Evolutionary conservation across 805 yeast genomes (phyloP).

Genomic region (Pichia heedii): DNA sequence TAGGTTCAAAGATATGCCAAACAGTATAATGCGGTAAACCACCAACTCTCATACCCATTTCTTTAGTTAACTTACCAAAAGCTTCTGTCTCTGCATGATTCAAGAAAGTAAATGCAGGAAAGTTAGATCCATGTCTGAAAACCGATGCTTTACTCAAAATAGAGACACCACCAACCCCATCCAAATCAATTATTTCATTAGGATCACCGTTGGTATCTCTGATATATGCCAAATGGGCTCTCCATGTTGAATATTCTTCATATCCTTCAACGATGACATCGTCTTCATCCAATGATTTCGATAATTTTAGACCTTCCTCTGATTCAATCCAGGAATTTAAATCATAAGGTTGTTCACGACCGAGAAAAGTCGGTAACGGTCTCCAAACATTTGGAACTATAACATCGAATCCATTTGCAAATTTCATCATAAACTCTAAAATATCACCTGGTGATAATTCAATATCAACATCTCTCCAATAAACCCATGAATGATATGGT

Average conservation of each 20-base stretch:
- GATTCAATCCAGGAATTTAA: constrained; percentile 95
- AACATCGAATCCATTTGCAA: constrained; percentile 50
- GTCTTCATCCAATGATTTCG: constrained; percentile 58
- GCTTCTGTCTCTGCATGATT: constrained; percentile 88
- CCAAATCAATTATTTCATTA: constrained; percentile 57
- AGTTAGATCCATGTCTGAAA: constrained; percentile 71
- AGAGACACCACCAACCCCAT: constrained; percentile 85
- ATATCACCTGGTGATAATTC: constrained; percentile 76
- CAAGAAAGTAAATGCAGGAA: constrained; percentile 76
- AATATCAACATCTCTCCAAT: constrained; percentile 84
- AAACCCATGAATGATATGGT: constrained; percentile 85
- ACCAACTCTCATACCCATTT: constrained; percentile 74
- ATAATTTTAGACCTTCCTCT: constrained; percentile 61
- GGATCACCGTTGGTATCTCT: constrained; percentile 54
- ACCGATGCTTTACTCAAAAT: constrained; percentile 66
- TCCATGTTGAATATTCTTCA: constrained; percentile 79
- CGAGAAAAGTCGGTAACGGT: constrained; percentile 87
- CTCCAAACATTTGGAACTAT: constrained; percentile 93
- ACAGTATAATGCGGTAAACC: constrained; percentile 85
- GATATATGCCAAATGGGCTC: constrained; percentile 71
- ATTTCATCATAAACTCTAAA: constrained; percentile 63
- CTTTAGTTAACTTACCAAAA: constrained; percentile 71
- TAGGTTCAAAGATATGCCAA: constrained; percentile 88
- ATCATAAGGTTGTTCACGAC: constrained; percentile 90
- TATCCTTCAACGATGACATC: constrained; percentile 86